These are phyloP conservation scores for Aspergillus felis DNA, from an alignment of 2,329 filamentous ascomycete species.

Conservation along the genomic window DNA sequence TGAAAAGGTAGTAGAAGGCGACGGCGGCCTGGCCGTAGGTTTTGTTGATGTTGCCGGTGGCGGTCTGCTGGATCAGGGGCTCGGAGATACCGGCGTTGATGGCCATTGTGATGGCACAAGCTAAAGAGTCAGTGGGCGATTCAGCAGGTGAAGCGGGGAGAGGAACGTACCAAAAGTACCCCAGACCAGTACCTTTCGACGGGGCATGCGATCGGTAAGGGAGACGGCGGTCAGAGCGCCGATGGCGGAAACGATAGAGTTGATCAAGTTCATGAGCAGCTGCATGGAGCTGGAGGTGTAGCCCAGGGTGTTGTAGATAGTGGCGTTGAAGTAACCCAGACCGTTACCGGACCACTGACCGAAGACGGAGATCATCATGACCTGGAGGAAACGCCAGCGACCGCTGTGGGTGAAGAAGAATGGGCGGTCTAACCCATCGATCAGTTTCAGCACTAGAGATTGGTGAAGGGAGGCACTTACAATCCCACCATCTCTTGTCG, in stretches of 20 bases:
- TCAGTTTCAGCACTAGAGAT: not conserved
- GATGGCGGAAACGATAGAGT: slow-evolving; percentile 45
- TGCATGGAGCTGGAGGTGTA: slow-evolving; percentile 31
- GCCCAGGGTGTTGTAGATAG: slow-evolving; percentile 40
- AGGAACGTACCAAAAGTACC: slow-evolving; percentile 36
- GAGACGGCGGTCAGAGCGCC: slow-evolving; percentile 44
- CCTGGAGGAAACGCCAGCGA: slow-evolving; percentile 48
- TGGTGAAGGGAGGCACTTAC: slow-evolving; percentile 22
- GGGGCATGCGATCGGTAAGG: slow-evolving; percentile 46
- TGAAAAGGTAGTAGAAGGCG: slow-evolving; percentile 50
- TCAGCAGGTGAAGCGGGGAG: not conserved
- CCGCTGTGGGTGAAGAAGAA: slow-evolving; percentile 44
- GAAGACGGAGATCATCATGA: slow-evolving; percentile 51
- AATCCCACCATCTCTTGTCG: slow-evolving; percentile 49
- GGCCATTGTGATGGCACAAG: slow-evolving; percentile 42
- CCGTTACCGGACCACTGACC: slow-evolving; percentile 52
- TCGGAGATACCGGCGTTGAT: slow-evolving; percentile 46
- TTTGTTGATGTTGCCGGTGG: slow-evolving; percentile 27
- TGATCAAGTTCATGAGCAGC: slow-evolving; percentile 48
- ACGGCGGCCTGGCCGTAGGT: slow-evolving; percentile 43
- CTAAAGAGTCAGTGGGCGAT: slow-evolving; percentile 1
- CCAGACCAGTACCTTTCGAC: slow-evolving; percentile 44
- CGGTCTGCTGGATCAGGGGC: slow-evolving; percentile 24
- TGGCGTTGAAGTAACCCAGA: slow-evolving; percentile 50
- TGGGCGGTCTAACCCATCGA: slow-evolving; percentile 36